A percentile compares a stretch with the other conserved stretches of the same genome.
phyloP scores from a whole-genome alignment of 2,329 filamentous ascomycete genomes.

The Colletotrichum endophyticum region DNA sequence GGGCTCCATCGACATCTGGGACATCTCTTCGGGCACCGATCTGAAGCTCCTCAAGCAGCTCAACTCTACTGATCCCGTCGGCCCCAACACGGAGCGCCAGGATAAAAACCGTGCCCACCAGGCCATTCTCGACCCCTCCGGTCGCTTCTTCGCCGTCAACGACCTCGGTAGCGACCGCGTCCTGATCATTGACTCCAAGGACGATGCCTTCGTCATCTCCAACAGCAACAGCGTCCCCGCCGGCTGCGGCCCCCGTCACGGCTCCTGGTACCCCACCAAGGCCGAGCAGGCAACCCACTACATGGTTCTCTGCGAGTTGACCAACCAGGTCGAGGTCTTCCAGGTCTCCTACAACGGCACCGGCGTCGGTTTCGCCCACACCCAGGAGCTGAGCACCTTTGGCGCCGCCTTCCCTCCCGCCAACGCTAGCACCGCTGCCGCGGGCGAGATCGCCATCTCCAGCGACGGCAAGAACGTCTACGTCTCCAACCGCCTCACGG shows the following conservation, averaged over 20 bases:
- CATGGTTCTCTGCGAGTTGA: conserved; percentile 51
- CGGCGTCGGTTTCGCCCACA: conserved; percentile 37
- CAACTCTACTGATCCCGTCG: conserved; percentile 34
- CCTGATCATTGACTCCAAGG: conserved; percentile 47
- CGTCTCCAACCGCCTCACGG: conserved; percentile 55
- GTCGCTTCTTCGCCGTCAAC: conserved; percentile 52
- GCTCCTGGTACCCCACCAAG: conserved; percentile 47
- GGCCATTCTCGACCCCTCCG: conserved; percentile 51
- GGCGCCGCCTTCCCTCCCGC: conserved; percentile 36
- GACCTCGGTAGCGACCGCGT: conserved; percentile 56
- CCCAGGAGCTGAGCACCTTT: conserved; percentile 42
- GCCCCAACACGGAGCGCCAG: conserved; percentile 37
- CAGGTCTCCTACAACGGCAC: conserved; percentile 40
- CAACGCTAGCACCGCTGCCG: conserved; percentile 42
- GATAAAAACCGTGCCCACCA: conserved; percentile 49
- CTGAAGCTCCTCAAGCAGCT: conserved; percentile 42
- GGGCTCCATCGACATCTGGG: conserved; percentile 50
- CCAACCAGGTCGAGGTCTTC: conserved; percentile 49
- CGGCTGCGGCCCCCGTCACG: conserved; percentile 56
- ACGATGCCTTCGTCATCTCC: conserved; percentile 43
- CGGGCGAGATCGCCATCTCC: conserved; percentile 49
- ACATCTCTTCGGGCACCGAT: conserved; percentile 39
- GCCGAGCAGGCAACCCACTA: conserved; percentile 45
- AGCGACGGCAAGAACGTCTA: conserved; percentile 50
- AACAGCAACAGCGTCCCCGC: conserved; percentile 37